These are phyloP conservation scores for Gigaspora rosea DNA, from an alignment of 192 early-diverging fungal genomes.

Conservation along the genomic window DNA sequence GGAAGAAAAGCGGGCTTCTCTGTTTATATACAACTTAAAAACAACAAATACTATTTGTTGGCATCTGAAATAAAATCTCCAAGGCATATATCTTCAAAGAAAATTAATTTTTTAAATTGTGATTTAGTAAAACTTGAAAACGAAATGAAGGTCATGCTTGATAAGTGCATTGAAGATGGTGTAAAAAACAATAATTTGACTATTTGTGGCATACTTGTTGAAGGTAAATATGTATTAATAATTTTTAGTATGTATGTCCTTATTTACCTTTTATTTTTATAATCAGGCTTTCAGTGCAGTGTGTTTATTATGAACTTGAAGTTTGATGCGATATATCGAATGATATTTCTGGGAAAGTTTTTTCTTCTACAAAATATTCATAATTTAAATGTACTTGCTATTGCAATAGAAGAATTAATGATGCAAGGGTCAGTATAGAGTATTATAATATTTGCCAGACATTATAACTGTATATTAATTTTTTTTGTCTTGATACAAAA, in stretches of 20 bases:
- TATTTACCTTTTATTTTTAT: constrained; percentile 21
- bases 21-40: neutral
- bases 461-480: constrained; percentile 11
- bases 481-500: neutral
- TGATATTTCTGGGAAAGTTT: constrained; percentile 27
- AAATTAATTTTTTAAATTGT: constrained; percentile 1
- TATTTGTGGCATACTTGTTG: constrained; percentile 27
- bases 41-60: constrained; percentile 9
- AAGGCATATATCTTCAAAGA: neutral
- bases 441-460: neutral
- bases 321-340: constrained; percentile 27
- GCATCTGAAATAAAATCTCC: constrained; percentile 23
- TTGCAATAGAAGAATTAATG: too few species aligned
- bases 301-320: constrained; percentile 25
- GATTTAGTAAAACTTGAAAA: constrained; percentile 19
- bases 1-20: constrained; percentile 22
- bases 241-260: neutral
- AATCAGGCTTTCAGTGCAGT: constrained; percentile 17
- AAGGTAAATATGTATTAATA: constrained; percentile 22
- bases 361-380: constrained; percentile 23
- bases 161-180: constrained; percentile 31
- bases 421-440: constrained; percentile 19
- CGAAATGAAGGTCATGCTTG: constrained; percentile 30
- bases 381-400: constrained; percentile 24
- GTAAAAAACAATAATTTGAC: constrained; percentile 13